phyloP scores from a whole-genome alignment of 495 filamentous ascomycete genomes.

The Monascus purpureus region DNA sequence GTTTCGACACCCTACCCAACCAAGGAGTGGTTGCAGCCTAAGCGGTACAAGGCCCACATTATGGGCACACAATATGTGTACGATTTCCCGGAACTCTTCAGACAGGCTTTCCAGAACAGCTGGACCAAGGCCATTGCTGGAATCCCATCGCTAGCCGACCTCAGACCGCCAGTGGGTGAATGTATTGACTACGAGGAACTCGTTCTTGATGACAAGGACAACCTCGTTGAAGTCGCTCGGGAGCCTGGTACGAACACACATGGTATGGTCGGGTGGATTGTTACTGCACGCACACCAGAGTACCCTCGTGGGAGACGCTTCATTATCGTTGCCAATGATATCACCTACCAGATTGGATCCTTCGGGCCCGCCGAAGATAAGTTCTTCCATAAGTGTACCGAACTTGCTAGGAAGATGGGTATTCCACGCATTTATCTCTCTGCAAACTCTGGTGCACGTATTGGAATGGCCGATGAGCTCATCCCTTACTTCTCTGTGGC shows the following conservation, averaged over 20 bases:
- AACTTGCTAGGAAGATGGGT: slow-evolving; percentile 80
- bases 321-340: slow-evolving; percentile 95
- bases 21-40: slow-evolving; percentile 97
- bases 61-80: slow-evolving; percentile 99
- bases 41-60: slow-evolving; percentile 96
- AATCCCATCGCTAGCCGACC: slow-evolving; percentile 56
- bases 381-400: slow-evolving; percentile 98
- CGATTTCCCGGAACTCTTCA: slow-evolving; percentile 98
- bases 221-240: slow-evolving; percentile 78
- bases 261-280: slow-evolving; percentile 97
- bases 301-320: slow-evolving; percentile 87
- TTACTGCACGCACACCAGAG: slow-evolving; percentile 95
- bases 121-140: slow-evolving; percentile 64
- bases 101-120: slow-evolving; percentile 92
- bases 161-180: slow-evolving; percentile 73
- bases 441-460: slow-evolving; percentile 97
- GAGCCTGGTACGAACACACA: slow-evolving; percentile 90
- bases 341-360: slow-evolving; percentile 96
- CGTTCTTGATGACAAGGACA: slow-evolving; percentile 86
- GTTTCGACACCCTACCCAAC: slow-evolving; percentile 90
- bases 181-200: slow-evolving; percentile 94
- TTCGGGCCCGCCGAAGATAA: slow-evolving; percentile 93
- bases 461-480: slow-evolving; percentile 91
- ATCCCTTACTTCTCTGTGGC: slow-evolving; percentile 94
- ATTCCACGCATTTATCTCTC: slow-evolving; percentile 96